Conservation (phyloP, 2,329 filamentous ascomycete genomes). For the Diaporthe sp. region DNA sequence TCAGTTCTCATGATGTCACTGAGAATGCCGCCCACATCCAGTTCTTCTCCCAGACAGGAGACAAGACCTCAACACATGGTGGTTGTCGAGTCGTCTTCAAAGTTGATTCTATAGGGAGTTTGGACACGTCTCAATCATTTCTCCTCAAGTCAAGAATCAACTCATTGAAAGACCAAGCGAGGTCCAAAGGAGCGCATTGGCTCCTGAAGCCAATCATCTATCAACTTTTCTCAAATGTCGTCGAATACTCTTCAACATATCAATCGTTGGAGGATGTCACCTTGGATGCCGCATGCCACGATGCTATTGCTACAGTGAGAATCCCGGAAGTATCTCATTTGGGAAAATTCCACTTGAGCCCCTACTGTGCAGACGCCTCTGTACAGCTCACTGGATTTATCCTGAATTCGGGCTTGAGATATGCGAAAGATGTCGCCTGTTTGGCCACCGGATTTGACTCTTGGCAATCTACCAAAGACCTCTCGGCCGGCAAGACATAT, state of each 20-base stretch:
- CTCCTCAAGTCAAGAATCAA: neutral
- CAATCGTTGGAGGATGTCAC: neutral
- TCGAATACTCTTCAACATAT: neutral
- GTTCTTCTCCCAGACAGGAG: neutral
- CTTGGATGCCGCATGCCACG: neutral
- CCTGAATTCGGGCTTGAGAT: neutral
- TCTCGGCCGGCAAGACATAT: neutral
- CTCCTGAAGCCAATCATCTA: neutral
- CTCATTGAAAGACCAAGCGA: neutral
- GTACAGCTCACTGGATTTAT: slow-evolving; percentile 1
- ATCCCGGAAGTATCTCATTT: neutral
- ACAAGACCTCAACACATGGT: neutral
- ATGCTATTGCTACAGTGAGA: neutral
- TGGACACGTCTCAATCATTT: neutral
- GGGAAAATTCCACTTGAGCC: neutral
- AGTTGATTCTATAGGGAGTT: neutral
- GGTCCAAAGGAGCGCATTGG: neutral
- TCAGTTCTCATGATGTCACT: neutral
- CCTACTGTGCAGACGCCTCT: neutral
- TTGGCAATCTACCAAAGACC: neutral
- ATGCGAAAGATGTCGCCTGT: neutral
- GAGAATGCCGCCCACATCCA: neutral
- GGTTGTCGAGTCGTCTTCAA: neutral
- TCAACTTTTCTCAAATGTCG: neutral
- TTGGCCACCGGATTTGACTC: neutral